Percentiles rank a stretch among this genome's conserved stretches.
Evolutionary conservation across 2,329 filamentous ascomycete genomes (phyloP).

Genomic region (Zasmidium angulare): DNA sequence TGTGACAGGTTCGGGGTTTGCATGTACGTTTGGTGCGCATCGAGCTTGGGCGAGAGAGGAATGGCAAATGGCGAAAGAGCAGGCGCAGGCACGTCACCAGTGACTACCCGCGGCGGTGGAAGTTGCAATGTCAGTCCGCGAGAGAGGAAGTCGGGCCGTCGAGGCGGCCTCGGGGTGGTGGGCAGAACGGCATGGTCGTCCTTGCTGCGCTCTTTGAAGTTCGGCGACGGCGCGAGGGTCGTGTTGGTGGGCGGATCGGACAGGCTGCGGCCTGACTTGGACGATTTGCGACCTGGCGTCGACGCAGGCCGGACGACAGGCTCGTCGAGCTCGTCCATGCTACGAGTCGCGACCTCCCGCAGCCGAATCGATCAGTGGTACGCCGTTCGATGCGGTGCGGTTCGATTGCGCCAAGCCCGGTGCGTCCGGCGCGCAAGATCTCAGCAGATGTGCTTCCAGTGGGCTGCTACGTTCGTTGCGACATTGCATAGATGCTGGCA

Average conservation of each 20-base stretch:
- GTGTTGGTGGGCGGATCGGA: slow-evolving; percentile 41
- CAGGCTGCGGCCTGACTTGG: slow-evolving; percentile 41
- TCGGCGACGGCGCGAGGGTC: slow-evolving; percentile 47
- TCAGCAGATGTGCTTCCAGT: neutral
- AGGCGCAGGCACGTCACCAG: slow-evolving; percentile 44
- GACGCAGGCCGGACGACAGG: slow-evolving; percentile 2
- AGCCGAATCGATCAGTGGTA: neutral
- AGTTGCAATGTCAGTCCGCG: slow-evolving; percentile 70
- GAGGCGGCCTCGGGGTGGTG: slow-evolving; percentile 59
- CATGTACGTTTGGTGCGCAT: slow-evolving; percentile 79
- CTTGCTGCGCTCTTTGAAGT: slow-evolving; percentile 41
- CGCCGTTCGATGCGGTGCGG: neutral
- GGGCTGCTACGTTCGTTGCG: neutral
- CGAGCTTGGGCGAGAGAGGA: slow-evolving; percentile 82
- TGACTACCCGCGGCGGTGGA: slow-evolving; percentile 44
- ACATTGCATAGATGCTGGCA: neutral
- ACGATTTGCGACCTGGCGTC: slow-evolving; percentile 4
- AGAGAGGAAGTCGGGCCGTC: slow-evolving; percentile 62
- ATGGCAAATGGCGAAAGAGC: slow-evolving; percentile 40
- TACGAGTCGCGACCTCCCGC: too few species aligned
- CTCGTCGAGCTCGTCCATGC: slow-evolving; percentile 6
- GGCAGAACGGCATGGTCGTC: slow-evolving; percentile 44
- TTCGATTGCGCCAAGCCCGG: neutral
- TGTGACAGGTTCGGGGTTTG: slow-evolving; percentile 9
- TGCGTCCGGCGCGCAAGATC: neutral